Percentiles rank a stretch among this genome's conserved stretches.
These are phyloP conservation scores for Rhodomyrtus tomentosa DNA, from an alignment of 345 rosid species.

Conservation along the genomic window DNA sequence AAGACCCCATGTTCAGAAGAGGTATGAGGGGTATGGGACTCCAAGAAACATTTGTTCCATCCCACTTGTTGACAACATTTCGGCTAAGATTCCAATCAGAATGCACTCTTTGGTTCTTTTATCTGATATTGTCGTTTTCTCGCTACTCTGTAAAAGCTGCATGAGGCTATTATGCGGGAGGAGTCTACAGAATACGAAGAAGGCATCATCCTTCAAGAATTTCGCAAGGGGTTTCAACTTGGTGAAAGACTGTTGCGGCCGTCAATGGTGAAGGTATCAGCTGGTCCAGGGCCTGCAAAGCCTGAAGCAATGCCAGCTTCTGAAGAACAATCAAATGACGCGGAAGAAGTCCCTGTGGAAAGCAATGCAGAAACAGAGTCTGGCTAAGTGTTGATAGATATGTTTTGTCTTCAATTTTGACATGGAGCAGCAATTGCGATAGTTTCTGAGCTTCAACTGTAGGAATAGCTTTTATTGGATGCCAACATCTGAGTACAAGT, in stretches of 20 bases:
- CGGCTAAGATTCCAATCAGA: not conserved
- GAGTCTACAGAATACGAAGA: constrained; percentile 77
- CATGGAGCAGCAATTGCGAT: constrained; percentile 2
- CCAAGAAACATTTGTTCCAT: not conserved
- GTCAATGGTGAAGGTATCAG: constrained; percentile 94
- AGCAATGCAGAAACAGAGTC: constrained; percentile 24
- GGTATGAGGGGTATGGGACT: not conserved
- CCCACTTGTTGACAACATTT: not conserved
- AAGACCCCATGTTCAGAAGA: not conserved
- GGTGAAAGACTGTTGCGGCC: constrained; percentile 87
- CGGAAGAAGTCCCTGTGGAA: constrained; percentile 11
- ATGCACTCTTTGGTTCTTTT: not conserved
- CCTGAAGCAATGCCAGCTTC: constrained; percentile 9
- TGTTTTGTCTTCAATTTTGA: constrained; percentile 24
- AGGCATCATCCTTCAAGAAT: constrained; percentile 73
- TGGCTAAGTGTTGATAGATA: constrained; percentile 7
- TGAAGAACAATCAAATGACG: constrained; percentile 11
- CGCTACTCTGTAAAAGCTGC: constrained; percentile 32
- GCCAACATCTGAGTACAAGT: not conserved
- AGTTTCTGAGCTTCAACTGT: not conserved
- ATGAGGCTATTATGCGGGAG: constrained; percentile 92
- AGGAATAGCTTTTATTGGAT: not conserved
- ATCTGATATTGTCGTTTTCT: not conserved
- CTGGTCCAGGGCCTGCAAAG: constrained; percentile 90
- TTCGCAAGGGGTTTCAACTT: constrained; percentile 71